Evolutionary conservation across 2,329 filamentous ascomycete genomes (phyloP), one percentile per base, ranked within the genome.

Genomic region (Fusarium torulosum): DNA sequence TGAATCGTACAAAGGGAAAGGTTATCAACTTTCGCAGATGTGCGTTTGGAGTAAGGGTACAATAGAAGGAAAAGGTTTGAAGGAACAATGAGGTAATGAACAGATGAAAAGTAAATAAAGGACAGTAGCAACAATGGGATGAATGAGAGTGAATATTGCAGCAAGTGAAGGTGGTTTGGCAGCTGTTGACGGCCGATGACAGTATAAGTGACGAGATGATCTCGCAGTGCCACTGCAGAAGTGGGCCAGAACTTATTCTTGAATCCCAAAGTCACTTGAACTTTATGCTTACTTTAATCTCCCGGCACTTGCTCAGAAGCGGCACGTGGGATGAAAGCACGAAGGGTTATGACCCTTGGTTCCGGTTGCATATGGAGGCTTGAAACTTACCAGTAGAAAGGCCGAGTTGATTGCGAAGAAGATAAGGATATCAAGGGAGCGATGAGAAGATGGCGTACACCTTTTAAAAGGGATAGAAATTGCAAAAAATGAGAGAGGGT

Each of bases 301-400:
- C 13, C 17, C 17, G 33, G 29, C 41, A 65, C 47, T 51, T 69
- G 46, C 40, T 49, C 14, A 17, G 50, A 62, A 56, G 40, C 55
- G 46, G 50, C 33, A 62, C 47, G 49, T 31, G 40, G 25, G 49
- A 47, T 33, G 60, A 50, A 46, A 25, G 38, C 38, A 31, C 41
- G 8, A 27, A 6, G 8, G 20, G 17, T 20, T 45, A 25, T 25
- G n/a, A 35, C 43, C 63, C 64, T 23, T 44, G 31, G 23, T 45
- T 59, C 35, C 47, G 49, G 21, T 41, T 63, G 50, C 59, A 53
- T 53, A 50, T 50, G 29, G 43, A 58, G 60, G 52, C 60, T 53
- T 49, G 11, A 54, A 61, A 69, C 65, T 67, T 61, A 67, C 65
- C 65, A 67, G 35, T 29, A 59, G 44, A 52, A 21, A 53, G 51